These are phyloP conservation scores for Cucurbita maxima DNA, from an alignment of 306 rosid genomes.

Conservation along the genomic window DNA sequence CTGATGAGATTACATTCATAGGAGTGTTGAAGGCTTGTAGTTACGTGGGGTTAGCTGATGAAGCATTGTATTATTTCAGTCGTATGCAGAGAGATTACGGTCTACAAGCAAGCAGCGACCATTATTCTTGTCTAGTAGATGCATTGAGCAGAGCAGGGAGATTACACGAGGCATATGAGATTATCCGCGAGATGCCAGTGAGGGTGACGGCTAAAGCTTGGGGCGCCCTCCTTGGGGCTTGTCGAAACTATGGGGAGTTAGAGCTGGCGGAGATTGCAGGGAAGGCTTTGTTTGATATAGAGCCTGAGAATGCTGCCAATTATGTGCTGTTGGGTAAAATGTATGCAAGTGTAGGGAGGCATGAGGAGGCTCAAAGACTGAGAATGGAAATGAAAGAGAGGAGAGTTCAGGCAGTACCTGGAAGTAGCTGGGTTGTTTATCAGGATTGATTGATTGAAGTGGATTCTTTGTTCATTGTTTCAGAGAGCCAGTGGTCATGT, in stretches of 20 bases:
- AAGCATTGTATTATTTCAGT: slow-evolving; percentile 39
- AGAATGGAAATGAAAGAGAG: slow-evolving; percentile 37
- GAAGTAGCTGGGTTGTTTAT: slow-evolving; percentile 63
- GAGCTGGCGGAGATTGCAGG: slow-evolving; percentile 58
- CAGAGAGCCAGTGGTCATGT: not conserved
- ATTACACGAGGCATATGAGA: slow-evolving; percentile 46
- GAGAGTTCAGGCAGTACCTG: slow-evolving; percentile 40
- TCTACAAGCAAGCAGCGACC: slow-evolving; percentile 49
- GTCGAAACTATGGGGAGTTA: slow-evolving; percentile 48
- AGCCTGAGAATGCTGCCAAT: slow-evolving; percentile 67
- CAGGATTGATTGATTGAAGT: slow-evolving; percentile 17
- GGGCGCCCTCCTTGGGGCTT: slow-evolving; percentile 76
- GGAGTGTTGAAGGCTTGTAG: slow-evolving; percentile 64
- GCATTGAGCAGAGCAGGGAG: slow-evolving; percentile 69
- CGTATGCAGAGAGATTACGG: slow-evolving; percentile 35
- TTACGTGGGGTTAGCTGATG: slow-evolving; percentile 59
- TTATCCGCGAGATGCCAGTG: slow-evolving; percentile 55
- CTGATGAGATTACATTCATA: slow-evolving; percentile 56
- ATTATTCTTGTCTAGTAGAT: slow-evolving; percentile 69
- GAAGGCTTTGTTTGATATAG: slow-evolving; percentile 46
- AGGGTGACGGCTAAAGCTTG: slow-evolving; percentile 64
- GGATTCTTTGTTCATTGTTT: not conserved
- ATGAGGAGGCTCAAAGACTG: slow-evolving; percentile 46
- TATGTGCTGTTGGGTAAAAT: slow-evolving; percentile 48
- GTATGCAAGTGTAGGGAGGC: slow-evolving; percentile 54